Conservation (phyloP, 1,139 yeast species). For the Saccharomyces uvarum region DNA sequence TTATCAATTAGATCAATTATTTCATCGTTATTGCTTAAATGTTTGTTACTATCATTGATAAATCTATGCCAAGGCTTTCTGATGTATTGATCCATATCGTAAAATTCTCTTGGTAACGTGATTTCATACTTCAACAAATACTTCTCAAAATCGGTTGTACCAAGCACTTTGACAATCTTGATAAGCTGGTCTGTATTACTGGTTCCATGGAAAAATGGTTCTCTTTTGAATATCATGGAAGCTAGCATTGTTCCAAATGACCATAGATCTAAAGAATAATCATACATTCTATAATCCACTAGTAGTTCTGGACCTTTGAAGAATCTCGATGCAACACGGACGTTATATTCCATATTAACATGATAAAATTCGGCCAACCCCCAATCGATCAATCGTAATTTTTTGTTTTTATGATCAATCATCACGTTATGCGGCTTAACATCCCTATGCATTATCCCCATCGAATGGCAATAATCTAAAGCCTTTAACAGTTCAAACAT, state of each 20-base stretch:
- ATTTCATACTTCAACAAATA: conserved; percentile 74
- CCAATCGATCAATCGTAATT: conserved; percentile 89
- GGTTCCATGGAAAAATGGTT: conserved; percentile 95
- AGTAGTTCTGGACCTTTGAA: conserved; percentile 96
- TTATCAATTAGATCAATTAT: conserved; percentile 79
- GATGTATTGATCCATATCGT: conserved; percentile 70
- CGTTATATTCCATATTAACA: conserved; percentile 89
- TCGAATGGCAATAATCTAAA: conserved; percentile 86
- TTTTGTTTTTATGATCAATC: conserved; percentile 79
- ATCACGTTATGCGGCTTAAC: conserved; percentile 97
- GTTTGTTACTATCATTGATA: conserved; percentile 64
- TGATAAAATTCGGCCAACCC: conserved; percentile 97
- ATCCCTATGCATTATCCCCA: conserved; percentile 98
- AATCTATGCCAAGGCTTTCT: conserved; percentile 87
- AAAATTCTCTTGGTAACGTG: conserved; percentile 72
- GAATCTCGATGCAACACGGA: conserved; percentile 95
- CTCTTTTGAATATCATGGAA: conserved; percentile 91
- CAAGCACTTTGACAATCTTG: conserved; percentile 87
- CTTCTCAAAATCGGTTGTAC: conserved; percentile 72
- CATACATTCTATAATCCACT: conserved; percentile 89
- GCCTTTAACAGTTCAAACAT: conserved; percentile 85
- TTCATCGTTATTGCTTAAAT: conserved; percentile 54
- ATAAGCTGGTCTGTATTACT: conserved; percentile 94
- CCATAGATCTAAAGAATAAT: conserved; percentile 94
- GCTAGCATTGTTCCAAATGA: conserved; percentile 96